Evolutionary conservation across 1,284 basidiomycete genomes (phyloP), one percentile per base, ranked within the genome.

Genomic region (Cystobasidium sp.): DNA sequence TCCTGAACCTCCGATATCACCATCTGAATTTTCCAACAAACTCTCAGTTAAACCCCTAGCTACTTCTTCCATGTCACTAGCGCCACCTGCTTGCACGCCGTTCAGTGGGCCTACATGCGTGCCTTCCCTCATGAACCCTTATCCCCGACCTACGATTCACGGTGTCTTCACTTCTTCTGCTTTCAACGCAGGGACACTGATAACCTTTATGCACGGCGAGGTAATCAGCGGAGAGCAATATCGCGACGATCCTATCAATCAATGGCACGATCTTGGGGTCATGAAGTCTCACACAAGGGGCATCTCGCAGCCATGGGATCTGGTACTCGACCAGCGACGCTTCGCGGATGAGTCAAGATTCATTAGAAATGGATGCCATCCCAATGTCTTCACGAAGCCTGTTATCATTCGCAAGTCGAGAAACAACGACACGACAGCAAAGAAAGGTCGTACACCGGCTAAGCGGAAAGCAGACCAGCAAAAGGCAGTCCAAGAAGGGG

Each of bases 351-450:
- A 90, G 74, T 86, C 87, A 0, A 85, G 92, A 18, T 97, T 91
- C 82, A 88, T 90, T 0, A 84, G 95, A 56, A 91, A 86, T 69
- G 92, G 93, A 0, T 98, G 95, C 82, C 86, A 90, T 77, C 94
- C 94, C 8, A 97, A 97, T 79, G 92, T 90, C 0, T 91, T 95
- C 3, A 81, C 97, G 12, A 85, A 92, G 0, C 93, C 93, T 0
- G 85, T 94, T 43, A 81, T 94, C 20, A 89, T 90, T 78, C 82
- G 81, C 49, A 82, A 82, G 56, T 37, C 70, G 66, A 4, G 52
- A 43, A 43, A 31, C 7, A 41, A 49, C 37, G 73, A 56, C 75
- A 68, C 59, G 31, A n/a, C n/a, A 6, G 43, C 37, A 10, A 73
- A 49, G 43, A 58, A 73, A 59, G 68, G 68, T 14, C 59, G 52